phyloP scores from a whole-genome alignment of 2,329 filamentous ascomycete species.

The Claviceps capensis region DNA sequence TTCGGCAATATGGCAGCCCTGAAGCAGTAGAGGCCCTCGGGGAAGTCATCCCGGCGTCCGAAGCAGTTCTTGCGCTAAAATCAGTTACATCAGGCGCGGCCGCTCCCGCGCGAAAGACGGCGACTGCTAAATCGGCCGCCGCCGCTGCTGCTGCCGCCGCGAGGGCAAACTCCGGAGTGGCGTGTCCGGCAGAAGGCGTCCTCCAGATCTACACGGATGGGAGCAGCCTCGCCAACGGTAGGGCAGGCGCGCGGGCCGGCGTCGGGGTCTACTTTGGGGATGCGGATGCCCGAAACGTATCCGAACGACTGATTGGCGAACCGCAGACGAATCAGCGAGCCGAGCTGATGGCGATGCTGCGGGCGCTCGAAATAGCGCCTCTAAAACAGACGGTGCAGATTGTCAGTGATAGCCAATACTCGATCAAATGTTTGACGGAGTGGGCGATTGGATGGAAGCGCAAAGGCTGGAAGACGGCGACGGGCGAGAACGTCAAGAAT shows the following conservation, averaged over 20 bases:
- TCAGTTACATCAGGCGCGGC: conserved; percentile 8
- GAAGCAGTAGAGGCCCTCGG: conserved; percentile 29
- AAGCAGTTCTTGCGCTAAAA: conserved; percentile 7
- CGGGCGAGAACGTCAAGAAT: conserved; percentile 66
- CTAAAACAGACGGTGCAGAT: conserved; percentile 58
- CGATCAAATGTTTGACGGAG: conserved; percentile 74
- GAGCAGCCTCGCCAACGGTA: conserved; percentile 45
- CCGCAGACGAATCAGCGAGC: conserved; percentile 90
- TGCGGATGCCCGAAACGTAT: conserved; percentile 48
- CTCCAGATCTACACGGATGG: conserved; percentile 47
- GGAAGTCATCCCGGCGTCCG: conserved; percentile 10
- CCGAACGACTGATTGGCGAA: conserved; percentile 59
- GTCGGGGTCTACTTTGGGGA: conserved; percentile 51
- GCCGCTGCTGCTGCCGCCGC: not conserved
- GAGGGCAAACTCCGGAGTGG: not conserved
- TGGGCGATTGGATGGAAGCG: conserved; percentile 71
- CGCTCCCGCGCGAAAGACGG: conserved; percentile 14
- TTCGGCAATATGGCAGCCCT: conserved; percentile 35
- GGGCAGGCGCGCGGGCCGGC: conserved; percentile 39
- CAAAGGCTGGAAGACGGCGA: conserved; percentile 64
- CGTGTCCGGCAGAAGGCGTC: conserved; percentile 11
- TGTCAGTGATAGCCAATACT: conserved; percentile 78
- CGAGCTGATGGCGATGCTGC: conserved; percentile 79
- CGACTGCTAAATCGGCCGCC: not conserved
- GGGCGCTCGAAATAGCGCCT: conserved; percentile 66